Conservation (phyloP, 1,284 basidiomycete species). For the Ceratobasidium papillatum region DNA sequence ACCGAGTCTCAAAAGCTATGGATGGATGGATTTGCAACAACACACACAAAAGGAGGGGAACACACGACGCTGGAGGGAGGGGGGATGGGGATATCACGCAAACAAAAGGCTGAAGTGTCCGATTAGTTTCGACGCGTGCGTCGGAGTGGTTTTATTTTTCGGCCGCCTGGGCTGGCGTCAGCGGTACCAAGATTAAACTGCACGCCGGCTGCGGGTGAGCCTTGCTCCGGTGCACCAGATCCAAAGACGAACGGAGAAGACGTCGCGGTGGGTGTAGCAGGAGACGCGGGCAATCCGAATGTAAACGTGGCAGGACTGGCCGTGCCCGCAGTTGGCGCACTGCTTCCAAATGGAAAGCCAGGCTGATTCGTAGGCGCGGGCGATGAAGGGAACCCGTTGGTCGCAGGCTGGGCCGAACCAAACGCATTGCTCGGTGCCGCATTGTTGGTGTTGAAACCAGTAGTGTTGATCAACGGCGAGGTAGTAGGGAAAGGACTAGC, state of each 20-base stretch:
- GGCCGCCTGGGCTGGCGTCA: slow-evolving; percentile 33
- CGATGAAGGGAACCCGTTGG: slow-evolving; percentile 26
- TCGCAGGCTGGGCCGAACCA: slow-evolving; percentile 6
- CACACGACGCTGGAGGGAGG: neutral
- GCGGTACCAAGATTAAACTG: slow-evolving; percentile 37
- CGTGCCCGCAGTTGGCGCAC: neutral
- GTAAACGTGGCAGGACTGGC: slow-evolving; percentile 28
- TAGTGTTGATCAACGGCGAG: neutral
- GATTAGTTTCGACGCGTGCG: slow-evolving; percentile 34
- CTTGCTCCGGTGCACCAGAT: neutral
- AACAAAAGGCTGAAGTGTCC: slow-evolving; percentile 19
- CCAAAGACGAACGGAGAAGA: slow-evolving; percentile 27
- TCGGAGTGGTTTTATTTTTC: slow-evolving; percentile 40
- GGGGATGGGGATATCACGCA: slow-evolving; percentile 9
- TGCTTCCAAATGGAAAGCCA: slow-evolving; percentile 16
- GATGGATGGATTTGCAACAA: neutral
- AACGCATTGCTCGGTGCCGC: slow-evolving; percentile 25
- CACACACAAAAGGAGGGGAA: slow-evolving; percentile 11
- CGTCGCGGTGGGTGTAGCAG: slow-evolving; percentile 16
- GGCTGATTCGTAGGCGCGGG: slow-evolving; percentile 6
- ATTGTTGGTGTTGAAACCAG: slow-evolving; percentile 11
- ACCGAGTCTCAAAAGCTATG: slow-evolving; percentile 17
- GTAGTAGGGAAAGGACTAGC: slow-evolving; percentile 31
- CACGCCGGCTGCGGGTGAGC: slow-evolving; percentile 24
- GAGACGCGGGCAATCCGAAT: slow-evolving; percentile 22